phyloP scores from a whole-genome alignment of 2,329 filamentous ascomycete genomes.

The Fusarium sp. region DNA sequence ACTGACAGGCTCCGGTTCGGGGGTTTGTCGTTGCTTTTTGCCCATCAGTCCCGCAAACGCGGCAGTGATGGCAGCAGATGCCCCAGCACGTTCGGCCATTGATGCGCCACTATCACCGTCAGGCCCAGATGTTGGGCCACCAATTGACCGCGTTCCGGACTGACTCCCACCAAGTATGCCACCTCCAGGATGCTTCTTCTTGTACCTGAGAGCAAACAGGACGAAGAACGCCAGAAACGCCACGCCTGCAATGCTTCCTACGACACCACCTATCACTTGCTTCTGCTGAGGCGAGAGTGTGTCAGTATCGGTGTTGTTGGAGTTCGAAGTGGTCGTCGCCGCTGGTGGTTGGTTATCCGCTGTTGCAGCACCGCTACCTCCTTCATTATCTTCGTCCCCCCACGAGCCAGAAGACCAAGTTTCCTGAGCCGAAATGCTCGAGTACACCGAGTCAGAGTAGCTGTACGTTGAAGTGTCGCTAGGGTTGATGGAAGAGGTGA shows the following conservation, averaged over 20 bases:
- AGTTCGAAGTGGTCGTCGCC: slow-evolving; percentile 30
- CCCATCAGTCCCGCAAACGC: slow-evolving; percentile 58
- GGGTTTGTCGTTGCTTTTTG: slow-evolving; percentile 46
- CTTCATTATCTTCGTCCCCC: slow-evolving; percentile 22
- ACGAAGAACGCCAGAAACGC: slow-evolving; percentile 65
- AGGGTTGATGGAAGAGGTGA: slow-evolving; percentile 30
- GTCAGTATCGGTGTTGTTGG: slow-evolving; percentile 33
- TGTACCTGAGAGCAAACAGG: slow-evolving; percentile 64
- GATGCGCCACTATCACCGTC: slow-evolving; percentile 32
- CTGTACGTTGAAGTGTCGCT: slow-evolving; percentile 23
- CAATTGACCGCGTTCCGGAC: slow-evolving; percentile 39
- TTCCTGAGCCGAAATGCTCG: slow-evolving; percentile 37
- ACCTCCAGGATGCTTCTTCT: slow-evolving; percentile 58
- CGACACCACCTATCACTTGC: slow-evolving; percentile 63
- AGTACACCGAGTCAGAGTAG: slow-evolving; percentile 38
- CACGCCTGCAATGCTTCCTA: slow-evolving; percentile 66
- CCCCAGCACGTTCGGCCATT: slow-evolving; percentile 58
- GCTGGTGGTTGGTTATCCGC: slow-evolving; percentile 30
- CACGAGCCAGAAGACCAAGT: slow-evolving; percentile 37
- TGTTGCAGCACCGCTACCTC: slow-evolving; percentile 28
- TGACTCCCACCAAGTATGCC: slow-evolving; percentile 55
- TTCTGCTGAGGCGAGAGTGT: slow-evolving; percentile 47
- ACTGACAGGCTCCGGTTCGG: slow-evolving; percentile 48
- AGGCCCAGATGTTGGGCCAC: slow-evolving; percentile 21
- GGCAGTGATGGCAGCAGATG: slow-evolving; percentile 54